Conservation (phyloP, 225 moss, liverwort and hornwort genomes). For the Anthoceros angustus region DNA sequence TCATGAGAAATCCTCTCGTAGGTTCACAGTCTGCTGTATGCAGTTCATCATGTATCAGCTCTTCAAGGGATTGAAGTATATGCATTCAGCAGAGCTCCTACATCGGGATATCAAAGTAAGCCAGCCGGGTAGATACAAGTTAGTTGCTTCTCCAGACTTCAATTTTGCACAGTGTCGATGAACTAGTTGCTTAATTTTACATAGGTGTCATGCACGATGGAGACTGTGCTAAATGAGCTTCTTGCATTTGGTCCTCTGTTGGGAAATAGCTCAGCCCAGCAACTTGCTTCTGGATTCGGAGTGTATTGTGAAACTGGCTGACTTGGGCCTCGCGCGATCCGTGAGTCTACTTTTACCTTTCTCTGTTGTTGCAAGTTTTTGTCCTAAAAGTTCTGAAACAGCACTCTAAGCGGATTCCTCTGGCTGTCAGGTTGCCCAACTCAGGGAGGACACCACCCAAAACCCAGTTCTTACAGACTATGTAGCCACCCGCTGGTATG, state of each 20-base stretch:
- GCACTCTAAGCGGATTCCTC: not conserved
- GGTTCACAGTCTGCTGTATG: slow-evolving; percentile 7
- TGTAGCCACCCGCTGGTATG: slow-evolving; percentile 90
- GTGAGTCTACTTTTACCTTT: slow-evolving; percentile 22
- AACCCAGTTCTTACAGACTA: slow-evolving; percentile 80
- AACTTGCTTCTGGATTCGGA: slow-evolving; percentile 85
- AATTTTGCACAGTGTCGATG: too few relatives aligned
- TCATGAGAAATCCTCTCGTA: not conserved
- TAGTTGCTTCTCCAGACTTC: too few relatives aligned
- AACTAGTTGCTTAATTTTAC: too few relatives aligned
- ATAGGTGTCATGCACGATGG: not conserved
- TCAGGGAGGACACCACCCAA: slow-evolving; percentile 71
- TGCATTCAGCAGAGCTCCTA: slow-evolving; percentile 87
- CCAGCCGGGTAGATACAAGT: not conserved
- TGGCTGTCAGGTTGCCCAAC: slow-evolving; percentile 51
- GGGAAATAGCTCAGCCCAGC: slow-evolving; percentile 47
- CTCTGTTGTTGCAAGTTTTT: not conserved
- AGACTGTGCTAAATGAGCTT: slow-evolving; percentile 2
- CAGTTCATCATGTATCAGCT: slow-evolving; percentile 99
- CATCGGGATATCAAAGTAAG: slow-evolving; percentile 89
- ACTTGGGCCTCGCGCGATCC: slow-evolving; percentile 94
- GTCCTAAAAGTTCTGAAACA: not conserved
- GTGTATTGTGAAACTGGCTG: slow-evolving; percentile 87
- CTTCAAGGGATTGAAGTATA: slow-evolving; percentile 79
- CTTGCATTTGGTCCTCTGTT: not conserved